phyloP scores from a whole-genome alignment of 495 filamentous ascomycete genomes.

The Neurospora tetraspora region DNA sequence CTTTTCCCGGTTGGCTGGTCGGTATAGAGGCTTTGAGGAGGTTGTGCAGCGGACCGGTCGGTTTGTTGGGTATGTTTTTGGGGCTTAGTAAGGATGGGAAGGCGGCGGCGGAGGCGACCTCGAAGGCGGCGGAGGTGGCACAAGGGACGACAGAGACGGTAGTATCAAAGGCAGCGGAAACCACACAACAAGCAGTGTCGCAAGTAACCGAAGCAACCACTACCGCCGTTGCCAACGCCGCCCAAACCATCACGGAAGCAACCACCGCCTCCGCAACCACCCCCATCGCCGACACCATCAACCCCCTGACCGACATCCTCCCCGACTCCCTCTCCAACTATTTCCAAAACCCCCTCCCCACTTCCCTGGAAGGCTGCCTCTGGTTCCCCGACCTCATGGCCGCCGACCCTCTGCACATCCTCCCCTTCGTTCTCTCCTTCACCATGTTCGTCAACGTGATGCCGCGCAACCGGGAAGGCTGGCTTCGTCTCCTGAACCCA shows the following conservation, averaged over 20 bases:
- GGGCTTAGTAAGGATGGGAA: conserved; percentile 4
- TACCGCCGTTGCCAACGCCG: background rate
- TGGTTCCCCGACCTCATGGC: conserved; percentile 74
- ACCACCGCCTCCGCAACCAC: too few relatives aligned
- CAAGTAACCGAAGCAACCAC: background rate
- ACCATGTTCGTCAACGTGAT: conserved; percentile 36
- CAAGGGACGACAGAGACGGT: background rate
- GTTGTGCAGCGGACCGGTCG: conserved; percentile 48
- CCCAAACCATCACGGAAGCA: background rate
- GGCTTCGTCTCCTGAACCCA: background rate
- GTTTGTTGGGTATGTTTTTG: conserved; percentile 37
- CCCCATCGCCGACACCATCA: background rate
- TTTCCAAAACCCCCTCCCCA: background rate
- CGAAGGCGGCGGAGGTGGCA: background rate
- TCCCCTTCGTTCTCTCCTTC: conserved; percentile 51
- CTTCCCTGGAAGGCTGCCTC: conserved; percentile 59
- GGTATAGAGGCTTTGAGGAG: conserved; percentile 57
- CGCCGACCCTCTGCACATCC: conserved; percentile 56
- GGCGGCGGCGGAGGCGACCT: conserved; percentile 1
- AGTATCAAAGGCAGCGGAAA: background rate
- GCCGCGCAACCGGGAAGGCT: conserved; percentile 6
- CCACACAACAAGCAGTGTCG: background rate
- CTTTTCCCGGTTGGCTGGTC: conserved; percentile 56
- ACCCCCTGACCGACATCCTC: background rate
- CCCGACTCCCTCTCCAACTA: background rate